A percentile compares a stretch with the other conserved stretches of the same genome.
Evolutionary conservation across 2,329 filamentous ascomycete species (phyloP).

Genomic region (Scedosporium apiospermum): DNA sequence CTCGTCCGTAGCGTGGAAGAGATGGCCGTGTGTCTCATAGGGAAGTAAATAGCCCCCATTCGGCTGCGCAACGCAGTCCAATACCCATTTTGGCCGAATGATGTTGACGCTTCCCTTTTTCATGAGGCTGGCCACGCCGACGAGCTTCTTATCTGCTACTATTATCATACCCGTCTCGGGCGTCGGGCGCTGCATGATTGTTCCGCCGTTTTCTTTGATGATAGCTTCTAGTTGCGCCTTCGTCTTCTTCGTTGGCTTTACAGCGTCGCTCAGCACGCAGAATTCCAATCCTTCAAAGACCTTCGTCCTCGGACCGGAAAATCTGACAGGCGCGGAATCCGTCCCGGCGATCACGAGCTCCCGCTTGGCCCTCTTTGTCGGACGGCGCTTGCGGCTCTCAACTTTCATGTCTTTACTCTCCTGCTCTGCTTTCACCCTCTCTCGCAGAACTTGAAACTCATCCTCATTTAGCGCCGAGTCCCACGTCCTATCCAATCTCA

Average conservation of each 20-base stretch:
- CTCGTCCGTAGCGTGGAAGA: conserved; percentile 58
- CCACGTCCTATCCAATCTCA: conserved; percentile 82
- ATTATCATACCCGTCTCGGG: conserved; percentile 55
- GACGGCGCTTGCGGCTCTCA: conserved; percentile 51
- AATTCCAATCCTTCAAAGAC: conserved; percentile 72
- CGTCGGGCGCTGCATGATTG: conserved; percentile 60
- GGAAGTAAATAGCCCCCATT: conserved; percentile 54
- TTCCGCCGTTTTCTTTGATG: conserved; percentile 76
- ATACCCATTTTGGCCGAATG: conserved; percentile 70
- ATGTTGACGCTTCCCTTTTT: conserved; percentile 64
- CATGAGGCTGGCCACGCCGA: conserved; percentile 76
- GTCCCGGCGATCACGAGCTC: conserved; percentile 65
- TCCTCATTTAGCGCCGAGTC: conserved; percentile 66
- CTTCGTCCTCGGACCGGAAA: conserved; percentile 47
- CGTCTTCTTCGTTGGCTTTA: conserved; percentile 58
- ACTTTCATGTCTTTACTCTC: conserved; percentile 67
- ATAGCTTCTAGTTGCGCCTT: conserved; percentile 73
- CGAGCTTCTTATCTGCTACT: conserved; percentile 67
- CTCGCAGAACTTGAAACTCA: conserved; percentile 66
- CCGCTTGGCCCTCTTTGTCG: conserved; percentile 54
- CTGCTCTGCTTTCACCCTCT: conserved; percentile 57
- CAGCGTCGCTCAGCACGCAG: conserved; percentile 71
- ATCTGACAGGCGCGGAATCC: conserved; percentile 31
- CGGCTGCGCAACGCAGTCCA: conserved; percentile 63
- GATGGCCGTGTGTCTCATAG: conserved; percentile 46